A percentile compares a stretch with the other conserved stretches of the same genome.
These are phyloP conservation scores for Dendrocalamus latiflorus DNA, from an alignment of 202 grass and related monocot species.

Conservation along the genomic window DNA sequence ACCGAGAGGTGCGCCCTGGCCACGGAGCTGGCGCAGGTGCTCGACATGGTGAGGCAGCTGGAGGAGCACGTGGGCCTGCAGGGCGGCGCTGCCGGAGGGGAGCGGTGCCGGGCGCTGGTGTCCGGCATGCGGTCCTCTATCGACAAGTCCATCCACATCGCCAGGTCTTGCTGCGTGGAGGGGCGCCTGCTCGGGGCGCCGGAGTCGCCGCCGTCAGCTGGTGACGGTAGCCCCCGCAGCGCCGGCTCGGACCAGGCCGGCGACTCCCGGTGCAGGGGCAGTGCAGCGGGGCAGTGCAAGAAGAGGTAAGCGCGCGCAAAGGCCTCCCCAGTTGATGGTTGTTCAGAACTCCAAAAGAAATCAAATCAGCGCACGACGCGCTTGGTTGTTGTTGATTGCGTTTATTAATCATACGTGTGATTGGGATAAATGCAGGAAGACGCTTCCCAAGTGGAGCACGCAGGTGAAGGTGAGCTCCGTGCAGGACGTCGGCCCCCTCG, in stretches of 20 bases:
- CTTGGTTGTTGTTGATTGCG: background rate
- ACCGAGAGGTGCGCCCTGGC: constrained; percentile 38
- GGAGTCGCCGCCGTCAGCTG: constrained; percentile 45
- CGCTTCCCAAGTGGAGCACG: constrained; percentile 48
- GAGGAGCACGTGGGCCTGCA: constrained; percentile 41
- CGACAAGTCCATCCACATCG: constrained; percentile 59
- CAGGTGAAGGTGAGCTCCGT: constrained; percentile 51
- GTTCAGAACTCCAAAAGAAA: background rate
- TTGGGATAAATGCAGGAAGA: constrained; percentile 48
- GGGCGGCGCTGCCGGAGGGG: background rate
- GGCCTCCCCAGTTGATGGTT: background rate
- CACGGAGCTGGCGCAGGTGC: constrained; percentile 52
- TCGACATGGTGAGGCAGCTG: constrained; percentile 51
- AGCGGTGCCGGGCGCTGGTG: constrained; percentile 49
- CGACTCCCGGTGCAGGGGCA: constrained; percentile 42
- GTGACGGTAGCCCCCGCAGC: constrained; percentile 42
- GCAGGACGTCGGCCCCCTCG: constrained; percentile 44
- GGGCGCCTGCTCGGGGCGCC: background rate
- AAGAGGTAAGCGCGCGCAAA: constrained; percentile 48
- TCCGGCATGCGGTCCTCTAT: constrained; percentile 42
- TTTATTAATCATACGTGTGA: background rate
- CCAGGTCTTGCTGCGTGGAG: constrained; percentile 21
- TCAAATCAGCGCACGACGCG: background rate
- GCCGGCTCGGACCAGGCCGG: constrained; percentile 44
- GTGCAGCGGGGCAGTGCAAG: constrained; percentile 50